phyloP scores from a whole-genome alignment of 2,329 filamentous ascomycete species.

The Ilyonectria robusta region DNA sequence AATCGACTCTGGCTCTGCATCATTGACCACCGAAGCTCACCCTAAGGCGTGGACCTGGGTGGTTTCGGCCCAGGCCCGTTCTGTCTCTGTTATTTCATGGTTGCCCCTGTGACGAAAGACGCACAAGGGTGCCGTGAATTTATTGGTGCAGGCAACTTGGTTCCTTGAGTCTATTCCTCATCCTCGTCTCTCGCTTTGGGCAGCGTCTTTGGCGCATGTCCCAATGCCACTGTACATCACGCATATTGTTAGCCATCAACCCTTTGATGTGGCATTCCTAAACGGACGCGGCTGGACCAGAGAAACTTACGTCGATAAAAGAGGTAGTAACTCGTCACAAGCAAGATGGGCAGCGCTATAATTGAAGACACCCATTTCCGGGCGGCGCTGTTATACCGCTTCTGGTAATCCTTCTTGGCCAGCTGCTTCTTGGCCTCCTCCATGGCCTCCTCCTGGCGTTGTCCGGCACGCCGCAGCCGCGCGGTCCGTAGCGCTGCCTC shows the following conservation, averaged over 20 bases:
- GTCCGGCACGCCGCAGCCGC: constrained; percentile 33
- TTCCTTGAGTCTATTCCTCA: constrained; percentile 4
- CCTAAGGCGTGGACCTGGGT: too few species aligned
- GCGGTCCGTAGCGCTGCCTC: constrained; percentile 44
- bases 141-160: neutral
- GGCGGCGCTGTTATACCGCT: constrained; percentile 60
- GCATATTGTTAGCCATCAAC: constrained; percentile 12
- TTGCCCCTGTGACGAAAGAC: neutral
- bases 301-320: constrained; percentile 63
- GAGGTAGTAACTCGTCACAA: constrained; percentile 69
- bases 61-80: neutral
- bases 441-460: constrained; percentile 34
- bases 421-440: constrained; percentile 39
- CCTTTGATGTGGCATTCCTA: neutral
- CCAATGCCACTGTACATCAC: constrained; percentile 49
- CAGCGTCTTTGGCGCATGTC: constrained; percentile 47
- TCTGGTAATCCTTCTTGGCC: constrained; percentile 55
- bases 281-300: too few species aligned
- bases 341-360: constrained; percentile 66
- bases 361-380: constrained; percentile 63
- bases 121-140: neutral
- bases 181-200: constrained; percentile 9
- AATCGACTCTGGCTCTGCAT: too few species aligned
- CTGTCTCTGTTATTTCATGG: neutral
- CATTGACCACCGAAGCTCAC: too few species aligned